Conservation (phyloP, 192 early-diverging fungal genomes). For the Coemansia sp. region DNA sequence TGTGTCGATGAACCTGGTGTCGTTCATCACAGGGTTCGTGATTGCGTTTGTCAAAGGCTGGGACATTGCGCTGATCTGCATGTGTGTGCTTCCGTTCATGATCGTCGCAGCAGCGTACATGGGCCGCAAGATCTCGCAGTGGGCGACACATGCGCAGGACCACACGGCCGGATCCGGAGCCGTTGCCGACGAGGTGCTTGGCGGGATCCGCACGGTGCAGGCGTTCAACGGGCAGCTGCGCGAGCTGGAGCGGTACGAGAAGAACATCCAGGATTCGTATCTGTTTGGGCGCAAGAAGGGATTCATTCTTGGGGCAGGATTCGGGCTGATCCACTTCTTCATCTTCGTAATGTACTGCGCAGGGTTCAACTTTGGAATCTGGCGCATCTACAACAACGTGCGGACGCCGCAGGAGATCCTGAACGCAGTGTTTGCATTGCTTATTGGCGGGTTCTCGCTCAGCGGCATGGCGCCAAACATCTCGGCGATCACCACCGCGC, state of each 20-base stretch:
- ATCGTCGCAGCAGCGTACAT: conserved; percentile 54
- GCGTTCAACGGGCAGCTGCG: conserved; percentile 78
- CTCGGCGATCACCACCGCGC: conserved; percentile 65
- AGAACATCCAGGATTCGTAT: conserved; percentile 66
- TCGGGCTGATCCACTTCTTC: conserved; percentile 69
- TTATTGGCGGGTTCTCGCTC: conserved; percentile 77
- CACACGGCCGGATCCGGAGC: conserved; percentile 79
- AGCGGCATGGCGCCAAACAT: conserved; percentile 68
- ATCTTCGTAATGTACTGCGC: conserved; percentile 74
- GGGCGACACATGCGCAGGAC: conserved; percentile 54
- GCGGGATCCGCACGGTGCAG: conserved; percentile 77
- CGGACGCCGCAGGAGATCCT: conserved; percentile 60
- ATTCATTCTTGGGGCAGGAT: conserved; percentile 59
- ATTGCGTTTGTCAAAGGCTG: conserved; percentile 79
- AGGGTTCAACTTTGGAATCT: conserved; percentile 76
- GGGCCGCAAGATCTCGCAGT: conserved; percentile 52
- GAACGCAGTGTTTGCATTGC: conserved; percentile 80
- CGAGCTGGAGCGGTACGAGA: conserved; percentile 61
- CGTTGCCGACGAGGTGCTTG: conserved; percentile 80
- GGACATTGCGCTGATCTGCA: conserved; percentile 76
- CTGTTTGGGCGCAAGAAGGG: conserved; percentile 64
- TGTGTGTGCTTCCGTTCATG: conserved; percentile 74
- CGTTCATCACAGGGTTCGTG: conserved; percentile 74
- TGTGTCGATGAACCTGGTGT: conserved; percentile 59
- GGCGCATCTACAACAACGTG: conserved; percentile 52